Percentiles rank a stretch among this genome's conserved stretches.
Evolutionary conservation across 2,329 filamentous ascomycete genomes (phyloP).

Genomic region (Dissoconium aciculare): DNA sequence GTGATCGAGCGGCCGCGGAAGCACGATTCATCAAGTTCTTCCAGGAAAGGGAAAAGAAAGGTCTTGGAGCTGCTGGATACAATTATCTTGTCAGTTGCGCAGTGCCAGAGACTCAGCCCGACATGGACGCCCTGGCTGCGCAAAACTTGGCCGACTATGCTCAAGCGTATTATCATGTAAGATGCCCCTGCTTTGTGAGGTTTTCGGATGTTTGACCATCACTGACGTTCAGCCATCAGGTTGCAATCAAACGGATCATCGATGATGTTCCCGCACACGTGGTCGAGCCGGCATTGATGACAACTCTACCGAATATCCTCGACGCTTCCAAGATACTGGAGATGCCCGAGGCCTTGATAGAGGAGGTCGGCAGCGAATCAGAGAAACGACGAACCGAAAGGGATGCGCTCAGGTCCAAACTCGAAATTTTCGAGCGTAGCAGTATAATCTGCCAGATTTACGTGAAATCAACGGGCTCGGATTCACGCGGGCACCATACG

Average conservation of each 20-base stretch:
- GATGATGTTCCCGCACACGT: slow-evolving; percentile 6
- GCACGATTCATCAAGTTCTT: slow-evolving; percentile 1
- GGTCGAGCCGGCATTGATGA: slow-evolving; percentile 4
- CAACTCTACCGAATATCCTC: slow-evolving; percentile 2
- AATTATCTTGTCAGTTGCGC: slow-evolving; percentile 1
- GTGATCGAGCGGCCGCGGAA: not conserved
- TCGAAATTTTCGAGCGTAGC: slow-evolving; percentile 6
- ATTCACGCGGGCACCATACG: no score
- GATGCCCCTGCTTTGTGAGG: not conserved
- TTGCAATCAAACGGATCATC: slow-evolving; percentile 6
- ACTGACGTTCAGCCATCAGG: slow-evolving; percentile 2
- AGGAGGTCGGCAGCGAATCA: slow-evolving; percentile 5
- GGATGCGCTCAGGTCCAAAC: slow-evolving; percentile 5
- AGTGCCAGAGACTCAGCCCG: slow-evolving; percentile 1
- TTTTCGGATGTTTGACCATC: slow-evolving; percentile 1
- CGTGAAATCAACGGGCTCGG: slow-evolving; percentile 3
- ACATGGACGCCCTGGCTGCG: slow-evolving; percentile 6
- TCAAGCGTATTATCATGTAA: slow-evolving; percentile 6
- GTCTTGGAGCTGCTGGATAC: not conserved
- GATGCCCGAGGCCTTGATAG: slow-evolving; percentile 5
- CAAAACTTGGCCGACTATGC: slow-evolving; percentile 6
- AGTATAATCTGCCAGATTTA: slow-evolving; percentile 7
- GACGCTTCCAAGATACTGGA: slow-evolving; percentile 5
- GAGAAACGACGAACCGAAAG: slow-evolving; percentile 2
- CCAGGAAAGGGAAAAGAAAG: not conserved